Percentiles rank a stretch among this genome's conserved stretches.
Conservation (phyloP, 2,329 filamentous ascomycete species). For the Colletotrichum higginsianum region DNA sequence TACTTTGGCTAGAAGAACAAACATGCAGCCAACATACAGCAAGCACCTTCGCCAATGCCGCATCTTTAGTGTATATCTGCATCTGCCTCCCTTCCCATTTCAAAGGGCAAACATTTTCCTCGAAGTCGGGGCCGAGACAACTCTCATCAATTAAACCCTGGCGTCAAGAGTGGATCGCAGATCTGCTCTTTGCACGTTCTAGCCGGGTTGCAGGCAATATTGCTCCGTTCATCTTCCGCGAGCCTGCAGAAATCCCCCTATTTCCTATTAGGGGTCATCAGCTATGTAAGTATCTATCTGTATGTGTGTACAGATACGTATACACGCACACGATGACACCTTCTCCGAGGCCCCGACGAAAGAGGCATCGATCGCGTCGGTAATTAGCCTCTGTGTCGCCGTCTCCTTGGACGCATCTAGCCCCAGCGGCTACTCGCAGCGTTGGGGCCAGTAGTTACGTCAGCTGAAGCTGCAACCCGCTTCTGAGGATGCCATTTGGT, state of each 20-base stretch:
- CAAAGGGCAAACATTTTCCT: slow-evolving; percentile 14
- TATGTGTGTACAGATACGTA: neutral
- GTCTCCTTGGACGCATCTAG: slow-evolving; percentile 20
- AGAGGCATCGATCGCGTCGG: slow-evolving; percentile 28
- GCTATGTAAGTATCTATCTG: neutral
- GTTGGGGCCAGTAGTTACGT: slow-evolving; percentile 20
- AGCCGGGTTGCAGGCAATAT: slow-evolving; percentile 18
- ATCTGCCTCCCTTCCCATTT: neutral
- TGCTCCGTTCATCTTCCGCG: neutral
- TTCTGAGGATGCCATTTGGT: slow-evolving; percentile 30
- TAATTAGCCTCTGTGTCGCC: slow-evolving; percentile 12
- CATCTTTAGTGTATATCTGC: neutral
- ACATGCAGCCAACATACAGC: neutral
- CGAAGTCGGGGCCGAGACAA: slow-evolving; percentile 15
- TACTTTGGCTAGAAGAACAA: slow-evolving; percentile 2
- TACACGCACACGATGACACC: too few species aligned
- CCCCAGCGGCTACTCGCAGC: slow-evolving; percentile 30
- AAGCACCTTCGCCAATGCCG: neutral
- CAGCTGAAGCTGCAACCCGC: slow-evolving; percentile 27
- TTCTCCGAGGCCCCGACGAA: neutral
- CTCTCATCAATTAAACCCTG: slow-evolving; percentile 6
- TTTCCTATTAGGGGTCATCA: neutral
- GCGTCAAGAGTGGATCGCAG: slow-evolving; percentile 25
- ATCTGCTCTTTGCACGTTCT: slow-evolving; percentile 33
- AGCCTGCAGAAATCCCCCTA: slow-evolving; percentile 32